These are phyloP conservation scores for Tolypocladium guangdongense DNA, from an alignment of 2,329 filamentous ascomycete species.

Conservation along the genomic window DNA sequence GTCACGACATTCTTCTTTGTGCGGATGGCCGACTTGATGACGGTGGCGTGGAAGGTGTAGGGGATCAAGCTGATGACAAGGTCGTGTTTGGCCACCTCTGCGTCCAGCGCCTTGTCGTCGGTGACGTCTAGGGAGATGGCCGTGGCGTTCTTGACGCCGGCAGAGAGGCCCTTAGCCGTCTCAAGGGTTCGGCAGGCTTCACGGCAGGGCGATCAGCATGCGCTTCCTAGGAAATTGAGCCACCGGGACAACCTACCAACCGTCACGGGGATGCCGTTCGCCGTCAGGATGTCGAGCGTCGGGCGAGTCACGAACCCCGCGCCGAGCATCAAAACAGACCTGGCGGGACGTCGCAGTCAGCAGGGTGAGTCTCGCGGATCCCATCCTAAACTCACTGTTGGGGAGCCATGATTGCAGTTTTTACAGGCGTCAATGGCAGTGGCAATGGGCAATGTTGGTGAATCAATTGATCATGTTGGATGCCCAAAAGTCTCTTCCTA, in stretches of 20 bases:
- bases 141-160: conserved; percentile 59
- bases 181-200: conserved; percentile 73
- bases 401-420: conserved; percentile 2
- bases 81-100: conserved; percentile 68
- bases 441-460: background rate
- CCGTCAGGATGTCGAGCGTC: conserved; percentile 51
- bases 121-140: conserved; percentile 79
- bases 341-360: background rate
- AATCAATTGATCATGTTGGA: background rate
- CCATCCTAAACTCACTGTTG: conserved; percentile 1
- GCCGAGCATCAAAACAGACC: conserved; percentile 31
- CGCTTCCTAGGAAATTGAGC: background rate
- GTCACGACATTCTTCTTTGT: conserved; percentile 95
- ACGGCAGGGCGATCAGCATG: background rate
- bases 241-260: conserved; percentile 39
- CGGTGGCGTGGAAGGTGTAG: conserved; percentile 77
- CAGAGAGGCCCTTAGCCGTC: conserved; percentile 62
- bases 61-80: conserved; percentile 77
- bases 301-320: conserved; percentile 48
- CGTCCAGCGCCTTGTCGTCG: conserved; percentile 65
- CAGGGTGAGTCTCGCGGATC: background rate
- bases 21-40: conserved; percentile 89
- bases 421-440: background rate
- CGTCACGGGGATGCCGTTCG: conserved; percentile 52
- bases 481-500: background rate